Conservation (phyloP, 2,329 filamentous ascomycete species). For the Lojkania enalia region DNA sequence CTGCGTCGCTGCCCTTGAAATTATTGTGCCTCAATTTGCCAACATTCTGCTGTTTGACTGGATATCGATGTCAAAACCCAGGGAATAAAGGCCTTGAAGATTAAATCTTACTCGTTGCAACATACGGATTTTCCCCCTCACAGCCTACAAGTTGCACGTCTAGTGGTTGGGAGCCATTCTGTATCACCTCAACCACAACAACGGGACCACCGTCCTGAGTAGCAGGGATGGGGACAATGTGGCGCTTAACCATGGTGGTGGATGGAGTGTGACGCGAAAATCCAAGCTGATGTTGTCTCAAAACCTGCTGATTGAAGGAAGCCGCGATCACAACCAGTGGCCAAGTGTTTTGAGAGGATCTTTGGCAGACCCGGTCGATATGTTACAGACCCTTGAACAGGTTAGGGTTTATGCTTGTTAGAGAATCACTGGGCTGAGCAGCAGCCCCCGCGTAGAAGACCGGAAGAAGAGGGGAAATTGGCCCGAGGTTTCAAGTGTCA, state of each 20-base stretch:
- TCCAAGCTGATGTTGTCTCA: slow-evolving; percentile 5
- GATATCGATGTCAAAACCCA: slow-evolving; percentile 27
- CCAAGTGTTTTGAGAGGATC: slow-evolving; percentile 12
- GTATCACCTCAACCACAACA: slow-evolving; percentile 64
- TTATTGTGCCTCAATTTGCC: slow-evolving; percentile 32
- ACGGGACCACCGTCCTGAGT: slow-evolving; percentile 56
- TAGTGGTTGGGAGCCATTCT: slow-evolving; percentile 57
- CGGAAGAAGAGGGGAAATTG: slow-evolving; percentile 16
- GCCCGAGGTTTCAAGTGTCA: slow-evolving; percentile 20
- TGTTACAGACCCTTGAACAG: slow-evolving; percentile 12
- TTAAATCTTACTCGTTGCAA: slow-evolving; percentile 57
- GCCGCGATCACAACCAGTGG: slow-evolving; percentile 10
- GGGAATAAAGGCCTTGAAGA: slow-evolving; percentile 17
- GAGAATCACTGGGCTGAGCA: background rate
- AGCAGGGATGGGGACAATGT: slow-evolving; percentile 63
- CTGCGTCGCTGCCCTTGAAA: slow-evolving; percentile 49
- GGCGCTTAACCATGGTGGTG: slow-evolving; percentile 22
- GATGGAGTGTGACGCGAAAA: slow-evolving; percentile 9
- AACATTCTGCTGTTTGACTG: slow-evolving; percentile 41
- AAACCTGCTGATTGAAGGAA: slow-evolving; percentile 19
- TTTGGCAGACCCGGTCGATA: slow-evolving; percentile 11
- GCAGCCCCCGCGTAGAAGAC: slow-evolving; percentile 4
- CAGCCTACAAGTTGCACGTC: slow-evolving; percentile 71
- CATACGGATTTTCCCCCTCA: slow-evolving; percentile 66
- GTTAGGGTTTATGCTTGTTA: slow-evolving; percentile 21